A percentile compares a stretch with the other conserved stretches of the same genome.
phyloP scores from a whole-genome alignment of 1,284 basidiomycete species.

The Tremellales sp. region DNA sequence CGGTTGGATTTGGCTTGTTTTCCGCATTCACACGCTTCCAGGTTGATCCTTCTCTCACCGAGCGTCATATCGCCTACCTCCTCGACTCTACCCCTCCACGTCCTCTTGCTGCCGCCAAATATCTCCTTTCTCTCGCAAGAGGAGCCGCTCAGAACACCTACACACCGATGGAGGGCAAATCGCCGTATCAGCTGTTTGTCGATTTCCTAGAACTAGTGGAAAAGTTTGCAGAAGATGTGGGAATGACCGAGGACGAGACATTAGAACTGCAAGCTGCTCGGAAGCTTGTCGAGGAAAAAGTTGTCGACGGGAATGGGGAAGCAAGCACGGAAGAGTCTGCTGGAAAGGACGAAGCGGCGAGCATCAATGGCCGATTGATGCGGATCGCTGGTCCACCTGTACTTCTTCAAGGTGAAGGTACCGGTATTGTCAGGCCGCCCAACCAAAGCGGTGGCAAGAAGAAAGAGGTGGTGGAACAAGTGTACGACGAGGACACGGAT shows the following conservation, averaged over 20 bases:
- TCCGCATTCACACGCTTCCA: constrained; percentile 10
- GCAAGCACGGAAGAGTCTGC: constrained; percentile 3
- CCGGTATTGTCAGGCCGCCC: constrained; percentile 27
- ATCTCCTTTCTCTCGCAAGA: constrained; percentile 76
- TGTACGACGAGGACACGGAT: constrained; percentile 78
- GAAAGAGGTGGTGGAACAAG: constrained; percentile 52
- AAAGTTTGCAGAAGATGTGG: constrained; percentile 85
- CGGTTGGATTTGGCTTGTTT: background rate
- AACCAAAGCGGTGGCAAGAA: constrained; percentile 12
- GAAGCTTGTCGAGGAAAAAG: constrained; percentile 49
- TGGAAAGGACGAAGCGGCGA: constrained; percentile 50
- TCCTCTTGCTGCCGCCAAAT: constrained; percentile 89
- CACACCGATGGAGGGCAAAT: constrained; percentile 86
- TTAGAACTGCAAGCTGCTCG: constrained; percentile 42
- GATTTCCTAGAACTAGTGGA: constrained; percentile 94
- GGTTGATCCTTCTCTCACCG: constrained; percentile 79
- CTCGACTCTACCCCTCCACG: constrained; percentile 68
- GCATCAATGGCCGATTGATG: constrained; percentile 62
- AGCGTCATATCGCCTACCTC: constrained; percentile 74
- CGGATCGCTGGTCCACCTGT: constrained; percentile 69
- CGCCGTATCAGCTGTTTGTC: constrained; percentile 86
- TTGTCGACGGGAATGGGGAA: constrained; percentile 27
- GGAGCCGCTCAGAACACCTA: constrained; percentile 81
- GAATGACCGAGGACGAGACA: constrained; percentile 77
- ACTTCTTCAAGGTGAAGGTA: constrained; percentile 47